These are phyloP conservation scores for Monosporascus sp. DNA, from an alignment of 2,329 filamentous ascomycete species.

Conservation along the genomic window DNA sequence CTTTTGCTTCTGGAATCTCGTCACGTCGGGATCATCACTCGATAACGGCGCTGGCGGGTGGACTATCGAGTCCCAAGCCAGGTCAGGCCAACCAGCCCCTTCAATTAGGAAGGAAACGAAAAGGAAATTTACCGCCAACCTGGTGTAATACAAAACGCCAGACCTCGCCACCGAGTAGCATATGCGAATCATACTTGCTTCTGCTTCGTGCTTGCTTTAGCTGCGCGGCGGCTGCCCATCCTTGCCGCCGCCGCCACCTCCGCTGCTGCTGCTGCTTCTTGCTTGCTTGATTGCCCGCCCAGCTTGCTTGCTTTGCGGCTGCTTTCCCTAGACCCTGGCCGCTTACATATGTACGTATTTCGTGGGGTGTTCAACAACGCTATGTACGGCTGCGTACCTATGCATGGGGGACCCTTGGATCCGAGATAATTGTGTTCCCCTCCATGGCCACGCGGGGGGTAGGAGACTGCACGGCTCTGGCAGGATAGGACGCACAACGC, in stretches of 20 bases:
- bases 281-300: background rate
- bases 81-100: background rate
- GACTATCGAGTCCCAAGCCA: background rate
- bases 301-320: conserved; percentile 3
- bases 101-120: background rate
- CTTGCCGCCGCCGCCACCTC: background rate
- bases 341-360: background rate
- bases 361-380: background rate
- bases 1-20: background rate
- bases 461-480: background rate
- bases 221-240: conserved; percentile 15
- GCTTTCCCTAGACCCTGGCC: conserved; percentile 4
- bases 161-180: conserved; percentile 23
- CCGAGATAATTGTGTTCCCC: background rate
- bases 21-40: background rate
- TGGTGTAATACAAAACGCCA: conserved; percentile 11
- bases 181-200: conserved; percentile 40
- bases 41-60: background rate
- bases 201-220: conserved; percentile 21
- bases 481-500: background rate
- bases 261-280: background rate
- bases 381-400: background rate
- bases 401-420: background rate
- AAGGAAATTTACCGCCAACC: conserved; percentile 1
- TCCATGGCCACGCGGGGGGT: too few species aligned